Conservation (phyloP, 2,329 filamentous ascomycete species). For the Nothophaeocryptopus gaeumannii region DNA sequence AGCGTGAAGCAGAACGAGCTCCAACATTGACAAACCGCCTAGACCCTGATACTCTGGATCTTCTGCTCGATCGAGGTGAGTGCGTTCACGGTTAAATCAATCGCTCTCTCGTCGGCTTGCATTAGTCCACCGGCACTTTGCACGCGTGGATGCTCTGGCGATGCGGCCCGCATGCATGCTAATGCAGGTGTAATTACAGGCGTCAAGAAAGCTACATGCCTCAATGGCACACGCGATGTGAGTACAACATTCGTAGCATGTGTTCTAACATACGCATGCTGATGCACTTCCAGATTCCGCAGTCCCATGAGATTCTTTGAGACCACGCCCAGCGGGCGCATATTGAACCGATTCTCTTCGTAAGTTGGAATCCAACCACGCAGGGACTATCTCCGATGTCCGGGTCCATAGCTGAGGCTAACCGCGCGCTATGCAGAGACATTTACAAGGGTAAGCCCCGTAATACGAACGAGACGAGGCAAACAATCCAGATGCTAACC, state of each 20-base stretch:
- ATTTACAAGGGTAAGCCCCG: slow-evolving; percentile 18
- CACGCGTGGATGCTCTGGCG: slow-evolving; percentile 23
- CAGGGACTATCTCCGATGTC: slow-evolving; percentile 1
- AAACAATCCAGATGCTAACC: slow-evolving; percentile 9
- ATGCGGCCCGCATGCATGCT: slow-evolving; percentile 25
- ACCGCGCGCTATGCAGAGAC: slow-evolving; percentile 8
- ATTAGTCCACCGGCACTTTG: slow-evolving; percentile 10
- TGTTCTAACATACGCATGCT: slow-evolving; percentile 3
- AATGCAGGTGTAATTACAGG: slow-evolving; percentile 48
- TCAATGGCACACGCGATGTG: slow-evolving; percentile 41
- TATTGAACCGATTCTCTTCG: slow-evolving; percentile 94
- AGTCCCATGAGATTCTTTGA: slow-evolving; percentile 99
- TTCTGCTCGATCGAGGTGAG: slow-evolving; percentile 96
- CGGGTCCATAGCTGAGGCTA: slow-evolving; percentile 4
- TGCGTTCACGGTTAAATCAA: slow-evolving; percentile 14
- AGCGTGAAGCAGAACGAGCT: background rate
- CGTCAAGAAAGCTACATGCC: slow-evolving; percentile 92
- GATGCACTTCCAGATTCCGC: slow-evolving; percentile 57
- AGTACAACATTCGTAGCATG: background rate
- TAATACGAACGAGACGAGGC: background rate
- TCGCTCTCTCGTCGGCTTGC: slow-evolving; percentile 14
- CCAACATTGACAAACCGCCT: slow-evolving; percentile 35
- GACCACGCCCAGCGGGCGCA: slow-evolving; percentile 91
- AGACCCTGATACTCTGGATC: slow-evolving; percentile 96
- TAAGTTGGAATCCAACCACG: slow-evolving; percentile 4